phyloP scores from a whole-genome alignment of 768 basidiomycete genomes.

The Termitomyces heimii region DNA sequence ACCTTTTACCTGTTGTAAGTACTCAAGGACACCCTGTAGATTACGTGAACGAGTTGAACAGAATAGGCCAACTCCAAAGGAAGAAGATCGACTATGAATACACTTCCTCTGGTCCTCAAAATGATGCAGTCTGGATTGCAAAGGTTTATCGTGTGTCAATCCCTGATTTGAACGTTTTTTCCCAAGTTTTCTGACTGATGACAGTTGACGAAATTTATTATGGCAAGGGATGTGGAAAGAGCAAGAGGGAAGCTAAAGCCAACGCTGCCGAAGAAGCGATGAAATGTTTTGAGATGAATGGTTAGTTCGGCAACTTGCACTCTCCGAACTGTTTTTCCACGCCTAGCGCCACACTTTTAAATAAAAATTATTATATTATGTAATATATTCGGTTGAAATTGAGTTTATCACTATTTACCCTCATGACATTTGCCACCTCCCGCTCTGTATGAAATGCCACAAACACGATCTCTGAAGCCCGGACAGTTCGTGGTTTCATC shows the following conservation, averaged over 20 bases:
- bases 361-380: background rate
- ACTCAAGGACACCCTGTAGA: background rate
- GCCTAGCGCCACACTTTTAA: slow-evolving; percentile 5
- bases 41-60: slow-evolving; percentile 18
- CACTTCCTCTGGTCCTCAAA: slow-evolving; percentile 14
- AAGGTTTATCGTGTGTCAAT: slow-evolving; percentile 21
- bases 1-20: too few relatives aligned
- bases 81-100: slow-evolving; percentile 9
- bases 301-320: too few relatives aligned
- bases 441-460: background rate
- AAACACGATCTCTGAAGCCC: slow-evolving; percentile 7
- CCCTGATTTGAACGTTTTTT: background rate
- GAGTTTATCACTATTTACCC: slow-evolving; percentile 3
- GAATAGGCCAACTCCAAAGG: slow-evolving; percentile 3
- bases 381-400: slow-evolving; percentile 4
- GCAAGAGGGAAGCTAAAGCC: slow-evolving; percentile 5
- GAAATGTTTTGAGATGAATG: background rate
- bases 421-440: background rate
- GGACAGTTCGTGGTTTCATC: slow-evolving; percentile 8
- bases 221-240: slow-evolving; percentile 8
- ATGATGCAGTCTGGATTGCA: slow-evolving; percentile 20
- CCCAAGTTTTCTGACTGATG: background rate
- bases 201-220: slow-evolving; percentile 10
- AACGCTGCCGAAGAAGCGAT: slow-evolving; percentile 6
- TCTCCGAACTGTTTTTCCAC: background rate